Percentiles rank a stretch among this genome's conserved stretches.
phyloP scores from a whole-genome alignment of 1,284 basidiomycete species.

The Ganoderma boninense region DNA sequence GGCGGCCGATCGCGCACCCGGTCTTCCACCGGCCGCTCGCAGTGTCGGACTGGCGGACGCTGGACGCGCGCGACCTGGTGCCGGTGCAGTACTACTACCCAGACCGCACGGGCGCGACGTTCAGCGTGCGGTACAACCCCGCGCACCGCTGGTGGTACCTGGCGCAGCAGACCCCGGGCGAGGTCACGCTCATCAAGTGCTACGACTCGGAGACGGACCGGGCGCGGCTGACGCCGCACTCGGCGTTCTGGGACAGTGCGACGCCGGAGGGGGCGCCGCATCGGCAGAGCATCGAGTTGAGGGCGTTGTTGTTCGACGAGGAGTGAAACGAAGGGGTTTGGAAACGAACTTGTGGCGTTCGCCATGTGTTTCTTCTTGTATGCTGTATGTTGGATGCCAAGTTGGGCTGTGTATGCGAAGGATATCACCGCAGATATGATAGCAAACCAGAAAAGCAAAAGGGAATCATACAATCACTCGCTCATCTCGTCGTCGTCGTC shows the following conservation, averaged over 20 bases:
- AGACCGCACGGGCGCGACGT: conserved; percentile 58
- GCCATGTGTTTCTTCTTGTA: not conserved
- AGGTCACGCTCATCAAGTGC: conserved; percentile 58
- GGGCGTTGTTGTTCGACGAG: conserved; percentile 48
- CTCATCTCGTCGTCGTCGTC: conserved; percentile 56
- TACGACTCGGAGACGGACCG: conserved; percentile 50
- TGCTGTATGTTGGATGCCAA: conserved; percentile 5
- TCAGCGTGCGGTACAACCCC: conserved; percentile 57
- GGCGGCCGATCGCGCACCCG: conserved; percentile 57
- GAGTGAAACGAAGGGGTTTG: conserved; percentile 18
- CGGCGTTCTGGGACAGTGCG: conserved; percentile 51
- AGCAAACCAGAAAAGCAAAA: conserved; percentile 17
- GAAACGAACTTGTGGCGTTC: no score
- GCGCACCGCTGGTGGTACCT: conserved; percentile 72
- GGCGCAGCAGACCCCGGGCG: conserved; percentile 48
- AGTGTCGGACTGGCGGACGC: conserved; percentile 52
- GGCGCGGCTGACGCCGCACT: conserved; percentile 55
- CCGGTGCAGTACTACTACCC: conserved; percentile 36
- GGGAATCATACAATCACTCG: conserved; percentile 38
- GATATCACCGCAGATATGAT: not conserved
- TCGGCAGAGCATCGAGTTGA: conserved; percentile 51
- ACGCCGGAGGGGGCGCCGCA: conserved; percentile 49
- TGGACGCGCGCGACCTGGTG: conserved; percentile 36
- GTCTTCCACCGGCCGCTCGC: conserved; percentile 59
- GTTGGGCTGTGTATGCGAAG: not conserved